phyloP scores from a whole-genome alignment of 2,329 filamentous ascomycete species.

The Pyrenochaeta sp. region DNA sequence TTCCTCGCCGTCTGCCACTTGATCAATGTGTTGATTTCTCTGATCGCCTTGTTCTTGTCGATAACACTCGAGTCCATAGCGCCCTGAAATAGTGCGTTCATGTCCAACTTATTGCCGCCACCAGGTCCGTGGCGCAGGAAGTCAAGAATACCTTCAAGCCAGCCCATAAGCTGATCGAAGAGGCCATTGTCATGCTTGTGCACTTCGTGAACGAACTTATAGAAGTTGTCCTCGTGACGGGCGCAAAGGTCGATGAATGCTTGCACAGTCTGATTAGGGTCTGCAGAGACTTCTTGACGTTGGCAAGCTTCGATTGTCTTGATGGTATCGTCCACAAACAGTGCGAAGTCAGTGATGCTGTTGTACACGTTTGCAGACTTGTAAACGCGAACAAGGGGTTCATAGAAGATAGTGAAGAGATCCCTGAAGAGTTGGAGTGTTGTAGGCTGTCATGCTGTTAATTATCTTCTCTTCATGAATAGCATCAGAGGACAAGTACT shows the following conservation, averaged over 20 bases:
- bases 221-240: conserved; percentile 95
- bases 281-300: conserved; percentile 83
- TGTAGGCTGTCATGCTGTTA: conserved; percentile 66
- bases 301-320: conserved; percentile 75
- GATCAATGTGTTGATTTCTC: conserved; percentile 86
- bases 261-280: conserved; percentile 98
- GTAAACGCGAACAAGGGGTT: conserved; percentile 95
- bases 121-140: conserved; percentile 86
- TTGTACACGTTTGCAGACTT: conserved; percentile 98
- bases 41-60: conserved; percentile 75
- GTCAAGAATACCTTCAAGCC: conserved; percentile 94
- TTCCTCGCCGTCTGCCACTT: conserved; percentile 95
- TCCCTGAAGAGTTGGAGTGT: conserved; percentile 96
- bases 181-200: conserved; percentile 96
- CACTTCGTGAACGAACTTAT: conserved; percentile 98
- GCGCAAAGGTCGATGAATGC: conserved; percentile 97
- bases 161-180: conserved; percentile 95
- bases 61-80: conserved; percentile 73
- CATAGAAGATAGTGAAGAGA: conserved; percentile 98
- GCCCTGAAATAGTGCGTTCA: conserved; percentile 91
- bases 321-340: conserved; percentile 93
- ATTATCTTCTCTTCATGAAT: neutral
- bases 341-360: conserved; percentile 94
- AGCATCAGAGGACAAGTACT: conserved; percentile 5
- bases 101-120: conserved; percentile 84